phyloP scores from a whole-genome alignment of 2,329 filamentous ascomycete species.

The Claviceps purpurea region DNA sequence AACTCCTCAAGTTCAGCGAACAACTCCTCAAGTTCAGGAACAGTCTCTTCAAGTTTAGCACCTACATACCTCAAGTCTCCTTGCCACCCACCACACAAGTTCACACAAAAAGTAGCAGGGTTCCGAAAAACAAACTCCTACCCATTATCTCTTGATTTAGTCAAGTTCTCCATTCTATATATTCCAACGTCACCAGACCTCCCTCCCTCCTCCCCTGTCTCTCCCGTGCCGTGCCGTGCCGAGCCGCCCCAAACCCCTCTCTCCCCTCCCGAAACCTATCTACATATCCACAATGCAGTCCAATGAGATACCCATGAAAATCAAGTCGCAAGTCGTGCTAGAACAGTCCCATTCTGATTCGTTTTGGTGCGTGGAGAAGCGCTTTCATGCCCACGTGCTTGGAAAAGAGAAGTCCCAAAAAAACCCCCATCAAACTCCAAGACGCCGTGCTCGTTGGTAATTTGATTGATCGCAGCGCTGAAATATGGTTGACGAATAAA shows the following conservation, averaged over 20 bases:
- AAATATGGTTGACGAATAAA: slow-evolving; percentile 25
- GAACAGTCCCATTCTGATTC: slow-evolving; percentile 20
- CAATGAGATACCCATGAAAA: slow-evolving; percentile 4
- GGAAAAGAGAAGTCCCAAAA: slow-evolving; percentile 24
- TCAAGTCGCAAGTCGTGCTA: slow-evolving; percentile 13
- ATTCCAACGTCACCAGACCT: background rate
- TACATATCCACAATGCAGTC: background rate
- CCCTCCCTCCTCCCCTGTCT: background rate
- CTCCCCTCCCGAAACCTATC: no score
- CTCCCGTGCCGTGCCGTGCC: no score
- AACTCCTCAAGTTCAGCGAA: no score
- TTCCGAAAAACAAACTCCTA: background rate
- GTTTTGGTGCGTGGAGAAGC: slow-evolving; percentile 27
- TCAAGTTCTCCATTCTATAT: background rate
- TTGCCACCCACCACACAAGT: no score
- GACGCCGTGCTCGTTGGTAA: slow-evolving; percentile 36
- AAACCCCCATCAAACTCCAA: slow-evolving; percentile 22
- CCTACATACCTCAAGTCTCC: no score
- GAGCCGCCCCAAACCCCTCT: no score
- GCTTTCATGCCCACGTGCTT: slow-evolving; percentile 35
- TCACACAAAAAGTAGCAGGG: background rate
- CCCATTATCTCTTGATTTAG: background rate
- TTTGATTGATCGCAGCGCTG: slow-evolving; percentile 3
- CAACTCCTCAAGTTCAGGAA: no score
- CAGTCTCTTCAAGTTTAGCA: no score